Conservation (phyloP, 495 filamentous ascomycete genomes). For the Darksidea phi region DNA sequence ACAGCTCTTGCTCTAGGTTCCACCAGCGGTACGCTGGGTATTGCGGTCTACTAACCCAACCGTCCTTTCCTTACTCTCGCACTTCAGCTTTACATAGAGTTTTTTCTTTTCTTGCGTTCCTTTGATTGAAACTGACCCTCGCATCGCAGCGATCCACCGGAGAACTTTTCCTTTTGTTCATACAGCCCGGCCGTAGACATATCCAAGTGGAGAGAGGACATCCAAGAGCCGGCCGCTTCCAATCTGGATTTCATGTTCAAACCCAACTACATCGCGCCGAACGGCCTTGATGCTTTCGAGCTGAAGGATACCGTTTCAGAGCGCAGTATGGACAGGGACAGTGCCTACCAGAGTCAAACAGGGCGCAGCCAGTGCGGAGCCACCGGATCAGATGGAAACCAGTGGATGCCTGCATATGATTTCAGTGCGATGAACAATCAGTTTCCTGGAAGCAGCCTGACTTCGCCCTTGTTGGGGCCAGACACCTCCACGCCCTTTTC, state of each 20-base stretch:
- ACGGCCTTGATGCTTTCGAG: constrained; percentile 14
- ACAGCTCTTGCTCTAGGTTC: too few species aligned
- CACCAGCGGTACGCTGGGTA: too few species aligned
- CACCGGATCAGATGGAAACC: constrained; percentile 16
- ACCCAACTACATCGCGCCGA: constrained; percentile 18
- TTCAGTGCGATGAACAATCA: constrained; percentile 19
- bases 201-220: constrained; percentile 37
- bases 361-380: constrained; percentile 25
- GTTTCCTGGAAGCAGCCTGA: constrained; percentile 40
- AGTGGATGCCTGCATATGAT: background rate
- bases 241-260: constrained; percentile 29
- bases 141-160: constrained; percentile 29
- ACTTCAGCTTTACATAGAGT: constrained; percentile 2
- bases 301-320: constrained; percentile 31
- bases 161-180: constrained; percentile 27
- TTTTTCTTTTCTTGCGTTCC: constrained; percentile 6
- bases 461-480: constrained; percentile 47
- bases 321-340: constrained; percentile 40
- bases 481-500: constrained; percentile 35
- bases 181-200: constrained; percentile 25
- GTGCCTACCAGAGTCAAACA: constrained; percentile 34
- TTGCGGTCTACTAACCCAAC: constrained; percentile 27
- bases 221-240: constrained; percentile 25
- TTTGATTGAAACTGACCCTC: constrained; percentile 31
- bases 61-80: constrained; percentile 22